Evolutionary conservation across 2,329 filamentous ascomycete genomes (phyloP), one percentile per base, ranked within the genome.

Genomic region (Coniochaeta prunicola): DNA sequence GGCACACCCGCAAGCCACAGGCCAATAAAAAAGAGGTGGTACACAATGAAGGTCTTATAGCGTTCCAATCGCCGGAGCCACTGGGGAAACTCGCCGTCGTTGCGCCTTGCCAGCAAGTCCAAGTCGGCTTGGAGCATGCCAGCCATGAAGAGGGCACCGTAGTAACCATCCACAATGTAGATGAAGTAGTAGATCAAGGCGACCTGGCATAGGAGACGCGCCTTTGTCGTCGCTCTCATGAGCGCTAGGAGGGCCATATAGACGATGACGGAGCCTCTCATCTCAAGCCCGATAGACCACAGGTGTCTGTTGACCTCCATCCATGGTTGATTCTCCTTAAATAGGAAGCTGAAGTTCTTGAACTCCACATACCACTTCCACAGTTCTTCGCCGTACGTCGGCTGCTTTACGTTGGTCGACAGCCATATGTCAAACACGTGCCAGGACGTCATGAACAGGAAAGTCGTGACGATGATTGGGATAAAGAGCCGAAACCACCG

Each of bases 281-380:
- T 80, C 66, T 88, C 85, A 21, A 84, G 73, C 0, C 85, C 84
- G 57, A 88, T 88, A 0, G 80, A 86, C 83, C 84, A 87, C 2
- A 82, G 67, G 62, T 88, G 85, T 30, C 75, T 76, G 64, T 86
- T 84, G 71, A 83, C 83, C 13, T 72, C 71, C 58, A 85, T 77
- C 75, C 82, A 86, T 12, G 81, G 79, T 10, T 79, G 72, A 7
- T 83, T 82, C 8, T 76, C 76, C 45, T 81, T 80, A 71, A 84
- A 89, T 40, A 88, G 68, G 67, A 86, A 89, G 70, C 80, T 89
- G 72, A 86, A 89, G 69, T 88, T 88, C 68, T 89, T 89, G 67
- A 83, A 75, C 67, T 89, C 83, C 60, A 68, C 60, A 62, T 80
- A 80, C 65, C 78, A 75, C 6, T 68, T 64, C 73, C 78, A 81